Conservation (phyloP, 441 rosid species). For the Monsonia emarginata region DNA sequence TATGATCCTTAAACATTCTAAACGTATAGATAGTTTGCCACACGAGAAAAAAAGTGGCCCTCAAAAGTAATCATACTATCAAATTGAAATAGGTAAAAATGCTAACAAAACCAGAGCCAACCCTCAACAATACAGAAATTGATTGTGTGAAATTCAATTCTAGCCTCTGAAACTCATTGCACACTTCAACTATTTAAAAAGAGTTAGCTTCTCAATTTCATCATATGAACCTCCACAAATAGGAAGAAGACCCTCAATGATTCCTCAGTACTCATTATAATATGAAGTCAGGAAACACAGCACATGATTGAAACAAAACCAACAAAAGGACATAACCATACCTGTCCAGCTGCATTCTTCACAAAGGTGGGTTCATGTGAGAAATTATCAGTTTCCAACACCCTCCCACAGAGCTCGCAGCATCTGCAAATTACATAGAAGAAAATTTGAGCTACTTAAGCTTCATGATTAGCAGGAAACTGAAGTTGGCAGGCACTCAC, state of each 20-base stretch:
- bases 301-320: not conserved
- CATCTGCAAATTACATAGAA: not conserved
- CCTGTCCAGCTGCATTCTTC: conserved; percentile 6
- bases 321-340: not conserved
- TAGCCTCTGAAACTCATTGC: not conserved
- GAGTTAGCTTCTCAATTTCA: not conserved
- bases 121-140: not conserved
- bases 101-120: not conserved
- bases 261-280: too few relatives aligned
- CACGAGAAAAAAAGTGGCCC: too few relatives aligned
- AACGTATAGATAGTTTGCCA: not conserved
- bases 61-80: too few relatives aligned
- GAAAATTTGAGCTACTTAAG: not conserved
- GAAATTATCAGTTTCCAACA: conserved; percentile 2
- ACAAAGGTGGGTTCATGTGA: not conserved
- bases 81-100: too few relatives aligned
- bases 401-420: conserved; percentile 4
- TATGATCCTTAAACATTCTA: not conserved
- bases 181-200: not conserved
- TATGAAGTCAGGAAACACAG: too few relatives aligned
- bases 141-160: not conserved
- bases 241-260: too few relatives aligned
- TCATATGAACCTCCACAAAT: too few relatives aligned
- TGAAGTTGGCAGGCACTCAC: not conserved
- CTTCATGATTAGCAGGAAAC: not conserved